Base-by-base conservation (phyloP, 257 asterid genomes). In the Fraxinus americana region DNA sequence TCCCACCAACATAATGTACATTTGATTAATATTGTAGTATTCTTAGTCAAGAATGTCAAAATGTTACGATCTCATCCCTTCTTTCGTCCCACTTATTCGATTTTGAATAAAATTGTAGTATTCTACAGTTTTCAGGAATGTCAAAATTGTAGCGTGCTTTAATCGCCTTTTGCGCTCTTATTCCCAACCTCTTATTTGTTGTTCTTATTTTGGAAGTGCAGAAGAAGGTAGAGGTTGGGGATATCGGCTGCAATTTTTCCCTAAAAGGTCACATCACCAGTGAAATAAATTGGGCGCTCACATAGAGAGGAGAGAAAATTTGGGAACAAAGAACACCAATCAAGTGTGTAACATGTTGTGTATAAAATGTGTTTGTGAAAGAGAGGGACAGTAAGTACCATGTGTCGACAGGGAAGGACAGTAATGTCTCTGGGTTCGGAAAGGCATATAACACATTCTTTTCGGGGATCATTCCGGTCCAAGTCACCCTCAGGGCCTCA, bases 331-430 rank as follows among this genome's bases (percentile, higher is more conserved):
- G 67, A 61, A 61, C 67, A 7, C 32, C 11, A 9, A 54, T 7
- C 9, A 1, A 1, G 23, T 52, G 65, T 52, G 59, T 17, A 50
- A 59, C 63, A 21, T 21, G 23, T 13, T 59, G 67, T 1, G 14
- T 6, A 7, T 13, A 59, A 59, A 59, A 21, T 21, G 30, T 59
- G 30, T 59, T 3, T 54, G 61, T 59, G 75, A 73, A 77, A 34
- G 35, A 43, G 52, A 66, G 77, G 41, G 29, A 13, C 38, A 36
- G 61, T 48, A 75, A n/a, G 39, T 91, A 94, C 97, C 97, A 91
- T 91, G 83, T 94, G 98, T 68, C 97, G 90, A 76, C 97, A 94
- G 11, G 97, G 97, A 79, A 94, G 97, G 71, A 91, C 95, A n/a
- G 97, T 89, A 32, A 97, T 90, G 84, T 94, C 97, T 50, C 90